A percentile compares a stretch with the other conserved stretches of the same genome.
Conservation (phyloP, 495 filamentous ascomycete species). For the Aspergillus nanangensis region DNA sequence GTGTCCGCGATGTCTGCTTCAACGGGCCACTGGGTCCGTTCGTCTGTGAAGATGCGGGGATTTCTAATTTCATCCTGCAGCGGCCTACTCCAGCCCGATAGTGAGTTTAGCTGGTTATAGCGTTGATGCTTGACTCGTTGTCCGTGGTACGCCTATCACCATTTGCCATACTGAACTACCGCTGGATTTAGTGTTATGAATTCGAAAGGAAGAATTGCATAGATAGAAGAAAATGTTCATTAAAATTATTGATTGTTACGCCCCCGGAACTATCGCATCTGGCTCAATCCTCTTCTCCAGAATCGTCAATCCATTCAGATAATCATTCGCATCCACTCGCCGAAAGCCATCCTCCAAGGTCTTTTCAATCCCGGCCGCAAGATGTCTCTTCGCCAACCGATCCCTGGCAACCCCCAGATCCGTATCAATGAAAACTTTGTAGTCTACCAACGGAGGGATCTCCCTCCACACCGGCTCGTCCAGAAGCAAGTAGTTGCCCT, state of each 20-base stretch:
- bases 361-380: slow-evolving; percentile 35
- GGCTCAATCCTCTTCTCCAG: no score
- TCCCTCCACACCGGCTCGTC: slow-evolving; percentile 28
- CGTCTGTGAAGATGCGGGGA: neutral
- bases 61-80: neutral
- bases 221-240: no score
- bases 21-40: neutral
- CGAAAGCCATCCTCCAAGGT: slow-evolving; percentile 33
- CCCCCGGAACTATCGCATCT: no score
- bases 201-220: no score
- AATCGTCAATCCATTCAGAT: slow-evolving; percentile 30
- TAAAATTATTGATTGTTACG: no score
- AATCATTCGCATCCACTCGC: slow-evolving; percentile 38
- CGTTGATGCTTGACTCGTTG: no score
- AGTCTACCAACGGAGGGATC: slow-evolving; percentile 21
- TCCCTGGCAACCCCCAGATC: slow-evolving; percentile 26
- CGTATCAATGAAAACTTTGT: slow-evolving; percentile 34
- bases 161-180: no score
- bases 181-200: no score
- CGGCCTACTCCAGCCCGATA: neutral
- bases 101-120: neutral
- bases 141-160: no score
- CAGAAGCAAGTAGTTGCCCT: slow-evolving; percentile 35
- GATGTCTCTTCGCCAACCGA: slow-evolving; percentile 33
- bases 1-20: neutral